These are phyloP conservation scores for Chlorella vulgaris DNA, from an alignment of 139 green algal genomes.

Conservation along the genomic window DNA sequence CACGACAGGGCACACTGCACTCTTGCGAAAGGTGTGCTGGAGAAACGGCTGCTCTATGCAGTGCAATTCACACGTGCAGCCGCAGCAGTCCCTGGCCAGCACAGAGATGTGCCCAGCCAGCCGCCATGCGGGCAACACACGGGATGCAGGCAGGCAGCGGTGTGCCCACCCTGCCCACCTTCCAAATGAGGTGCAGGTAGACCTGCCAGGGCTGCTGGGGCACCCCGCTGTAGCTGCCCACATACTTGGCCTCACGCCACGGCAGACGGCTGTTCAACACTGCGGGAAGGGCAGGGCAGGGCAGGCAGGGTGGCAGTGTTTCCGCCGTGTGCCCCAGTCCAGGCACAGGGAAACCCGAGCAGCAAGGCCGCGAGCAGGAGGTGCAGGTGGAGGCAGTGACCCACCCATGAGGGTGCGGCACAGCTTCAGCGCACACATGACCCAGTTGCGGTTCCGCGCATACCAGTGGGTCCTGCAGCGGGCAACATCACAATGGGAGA, in stretches of 20 bases:
- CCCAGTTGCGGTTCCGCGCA: neutral
- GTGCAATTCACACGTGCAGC: no score
- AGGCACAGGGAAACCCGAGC: no score
- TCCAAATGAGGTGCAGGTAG: neutral
- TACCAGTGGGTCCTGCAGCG: neutral
- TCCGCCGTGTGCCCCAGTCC: no score
- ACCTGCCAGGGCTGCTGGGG: neutral
- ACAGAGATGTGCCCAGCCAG: neutral
- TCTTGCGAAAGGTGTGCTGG: no score
- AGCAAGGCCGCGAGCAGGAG: no score
- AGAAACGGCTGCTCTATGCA: no score
- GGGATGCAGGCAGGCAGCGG: no score
- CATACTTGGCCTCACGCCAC: neutral
- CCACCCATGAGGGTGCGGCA: conserved; percentile 1
- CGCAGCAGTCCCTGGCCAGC: no score
- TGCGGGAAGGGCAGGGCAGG: neutral
- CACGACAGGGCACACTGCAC: no score
- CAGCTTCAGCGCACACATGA: neutral
- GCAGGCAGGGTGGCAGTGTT: neutral
- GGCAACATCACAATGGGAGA: neutral
- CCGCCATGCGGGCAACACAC: neutral
- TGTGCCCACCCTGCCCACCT: neutral
- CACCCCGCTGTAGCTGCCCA: neutral
- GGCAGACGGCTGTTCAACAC: neutral
- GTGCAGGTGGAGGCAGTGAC: neutral